Base-by-base conservation (phyloP, 164 flowering plant genomes). In the Nymphaea thermarum region DNA sequence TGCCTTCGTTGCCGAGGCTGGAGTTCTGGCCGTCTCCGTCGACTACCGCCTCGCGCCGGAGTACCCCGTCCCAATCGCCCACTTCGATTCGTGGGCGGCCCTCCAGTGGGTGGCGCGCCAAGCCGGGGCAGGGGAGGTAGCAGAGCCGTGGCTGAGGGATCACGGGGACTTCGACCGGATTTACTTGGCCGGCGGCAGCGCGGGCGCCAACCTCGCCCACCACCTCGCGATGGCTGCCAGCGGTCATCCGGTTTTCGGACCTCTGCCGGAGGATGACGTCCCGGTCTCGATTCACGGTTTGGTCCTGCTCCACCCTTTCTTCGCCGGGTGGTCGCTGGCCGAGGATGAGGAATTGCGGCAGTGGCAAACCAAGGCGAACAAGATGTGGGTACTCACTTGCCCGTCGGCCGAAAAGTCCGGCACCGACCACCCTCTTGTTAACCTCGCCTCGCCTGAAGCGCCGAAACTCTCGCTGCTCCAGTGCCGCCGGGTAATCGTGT, bases 1-100 rank as follows among this genome's bases (percentile, higher is more conserved):
- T 70, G 15, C 16, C 15, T n/a, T 86, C 0, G 86, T 75, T 2
- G 69, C 71, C 16, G 73, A 65, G 43, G 76, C 82, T 10, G 72
- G 80, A 51, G 72, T 65, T 57, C 45, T 86, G 44, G 71, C 73
- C 42, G 69, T 83, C 59, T 80, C 87, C 2, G 81, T 85, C 1
- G 69, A 79, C 71, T 86, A 85, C 80, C 70, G 91, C 44, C 44
- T 61, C 15, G 86, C 82, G 1, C 91, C 91, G 0, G 91, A 86
- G 70, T 67, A 81, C 66, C 86, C 78, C 0, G 84, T 85, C 18
- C 89, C 86, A 0, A 68, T 77, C 2, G 91, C 91, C 43, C 80
- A 80, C 45, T 78, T 82, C 0, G 91, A 86, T 67, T 76, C 82
- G 2, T 73, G 73, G 75, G 80, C 63, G 0, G 83, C 79, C 0